A percentile compares a stretch with the other conserved stretches of the same genome.
Conservation (phyloP, 495 filamentous ascomycete species). For the Neurospora sp. region DNA sequence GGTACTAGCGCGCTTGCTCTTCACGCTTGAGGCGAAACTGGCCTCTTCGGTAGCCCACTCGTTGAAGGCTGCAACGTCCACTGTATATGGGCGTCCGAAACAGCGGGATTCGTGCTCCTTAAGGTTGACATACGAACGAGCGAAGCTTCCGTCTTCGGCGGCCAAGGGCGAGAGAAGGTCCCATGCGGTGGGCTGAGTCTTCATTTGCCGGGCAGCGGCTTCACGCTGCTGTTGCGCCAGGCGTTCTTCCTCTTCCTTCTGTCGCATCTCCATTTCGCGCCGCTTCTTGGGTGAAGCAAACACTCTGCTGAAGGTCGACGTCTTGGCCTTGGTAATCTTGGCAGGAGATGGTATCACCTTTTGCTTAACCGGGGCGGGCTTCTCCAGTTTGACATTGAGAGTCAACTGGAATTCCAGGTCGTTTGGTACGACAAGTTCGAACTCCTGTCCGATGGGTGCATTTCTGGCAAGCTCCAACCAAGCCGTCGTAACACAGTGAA, state of each 20-base stretch:
- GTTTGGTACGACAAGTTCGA: conserved; percentile 92
- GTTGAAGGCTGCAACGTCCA: conserved; percentile 89
- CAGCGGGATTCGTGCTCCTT: conserved; percentile 82
- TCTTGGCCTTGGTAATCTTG: conserved; percentile 52
- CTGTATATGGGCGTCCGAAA: conserved; percentile 76
- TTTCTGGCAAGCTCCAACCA: conserved; percentile 90
- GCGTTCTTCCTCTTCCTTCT: conserved; percentile 64
- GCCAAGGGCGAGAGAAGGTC: conserved; percentile 79
- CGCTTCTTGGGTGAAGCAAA: conserved; percentile 92
- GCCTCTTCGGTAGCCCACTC: conserved; percentile 92
- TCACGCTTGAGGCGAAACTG: conserved; percentile 58
- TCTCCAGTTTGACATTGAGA: conserved; percentile 86
- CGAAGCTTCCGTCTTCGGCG: conserved; percentile 86
- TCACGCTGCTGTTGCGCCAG: conserved; percentile 57
- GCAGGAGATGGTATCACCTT: conserved; percentile 42
- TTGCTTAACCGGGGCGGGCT: conserved; percentile 48
- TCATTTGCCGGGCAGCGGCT: conserved; percentile 47
- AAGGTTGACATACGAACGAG: conserved; percentile 80
- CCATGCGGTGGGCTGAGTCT: conserved; percentile 57
- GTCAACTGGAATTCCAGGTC: conserved; percentile 97
- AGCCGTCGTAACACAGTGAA: conserved; percentile 93
- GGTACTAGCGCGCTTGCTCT: conserved; percentile 72
- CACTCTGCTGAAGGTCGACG: conserved; percentile 80
- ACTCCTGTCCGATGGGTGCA: conserved; percentile 95
- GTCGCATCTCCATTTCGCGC: conserved; percentile 78